phyloP scores from a whole-genome alignment of 1,284 basidiomycete species.

The Rhodotorula sp. region DNA sequence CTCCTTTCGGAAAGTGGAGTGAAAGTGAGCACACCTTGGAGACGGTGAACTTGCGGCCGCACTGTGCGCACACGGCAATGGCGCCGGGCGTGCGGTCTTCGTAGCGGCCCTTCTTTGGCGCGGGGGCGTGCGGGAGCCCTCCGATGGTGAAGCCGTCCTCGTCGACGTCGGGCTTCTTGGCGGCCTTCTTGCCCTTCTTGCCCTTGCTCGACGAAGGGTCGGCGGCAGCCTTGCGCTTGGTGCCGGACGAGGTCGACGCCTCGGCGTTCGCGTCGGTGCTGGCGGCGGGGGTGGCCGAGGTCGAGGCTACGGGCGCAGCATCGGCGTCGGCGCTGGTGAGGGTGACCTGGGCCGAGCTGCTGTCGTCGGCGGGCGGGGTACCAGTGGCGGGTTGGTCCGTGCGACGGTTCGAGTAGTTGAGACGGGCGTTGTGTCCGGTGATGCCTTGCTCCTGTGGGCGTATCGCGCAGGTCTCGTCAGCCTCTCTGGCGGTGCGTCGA shows the following conservation, averaged over 20 bases:
- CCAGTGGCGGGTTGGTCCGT: neutral
- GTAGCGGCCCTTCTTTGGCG: slow-evolving; percentile 36
- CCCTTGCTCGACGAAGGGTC: neutral
- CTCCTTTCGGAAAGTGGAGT: too few species aligned
- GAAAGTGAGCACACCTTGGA: slow-evolving; percentile 55
- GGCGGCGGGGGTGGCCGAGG: slow-evolving; percentile 9
- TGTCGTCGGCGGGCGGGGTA: slow-evolving; percentile 16
- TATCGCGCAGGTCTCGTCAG: slow-evolving; percentile 7
- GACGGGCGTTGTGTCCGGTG: slow-evolving; percentile 63
- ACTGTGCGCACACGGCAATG: slow-evolving; percentile 78
- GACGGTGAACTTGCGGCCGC: slow-evolving; percentile 82
- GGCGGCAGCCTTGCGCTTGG: neutral
- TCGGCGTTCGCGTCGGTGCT: slow-evolving; percentile 16
- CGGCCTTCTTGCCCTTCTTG: slow-evolving; percentile 16
- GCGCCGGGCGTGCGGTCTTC: slow-evolving; percentile 61
- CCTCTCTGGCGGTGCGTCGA: neutral
- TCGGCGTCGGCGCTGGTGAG: slow-evolving; percentile 44
- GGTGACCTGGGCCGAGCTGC: slow-evolving; percentile 41
- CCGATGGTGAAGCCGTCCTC: slow-evolving; percentile 22
- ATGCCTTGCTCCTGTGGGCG: slow-evolving; percentile 70
- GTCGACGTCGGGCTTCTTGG: slow-evolving; percentile 18
- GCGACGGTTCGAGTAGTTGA: slow-evolving; percentile 48
- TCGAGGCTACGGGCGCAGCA: slow-evolving; percentile 27
- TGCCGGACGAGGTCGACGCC: slow-evolving; percentile 3
- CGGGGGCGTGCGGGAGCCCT: slow-evolving; percentile 1